A percentile compares a stretch with the other conserved stretches of the same genome.
These are phyloP conservation scores for Pyricularia sp. DNA, from an alignment of 2,329 filamentous ascomycete species.

Conservation along the genomic window DNA sequence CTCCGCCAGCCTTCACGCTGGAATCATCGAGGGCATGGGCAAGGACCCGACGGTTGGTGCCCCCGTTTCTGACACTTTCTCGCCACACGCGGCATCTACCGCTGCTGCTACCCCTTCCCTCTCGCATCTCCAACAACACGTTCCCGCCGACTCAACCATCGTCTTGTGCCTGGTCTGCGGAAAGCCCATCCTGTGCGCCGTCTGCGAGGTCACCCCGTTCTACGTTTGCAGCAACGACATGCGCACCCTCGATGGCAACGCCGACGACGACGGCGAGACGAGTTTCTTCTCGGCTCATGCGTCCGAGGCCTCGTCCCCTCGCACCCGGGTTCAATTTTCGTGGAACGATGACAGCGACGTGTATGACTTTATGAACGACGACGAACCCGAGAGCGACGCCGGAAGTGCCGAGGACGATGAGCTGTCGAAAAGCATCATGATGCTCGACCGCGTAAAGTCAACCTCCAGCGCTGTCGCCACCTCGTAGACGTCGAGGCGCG, in stretches of 20 bases:
- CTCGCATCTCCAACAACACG: conserved; percentile 6
- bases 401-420: conserved; percentile 1
- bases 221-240: conserved; percentile 1
- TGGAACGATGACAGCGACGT: conserved; percentile 4
- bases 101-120: conserved; percentile 1
- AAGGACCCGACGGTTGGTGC: conserved; percentile 96
- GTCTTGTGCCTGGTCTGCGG: conserved; percentile 38
- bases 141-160: conserved; percentile 11
- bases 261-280: conserved; percentile 8
- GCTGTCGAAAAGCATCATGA: conserved; percentile 25
- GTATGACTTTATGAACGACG: conserved; percentile 10
- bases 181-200: conserved; percentile 29
- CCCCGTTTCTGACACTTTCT: conserved; percentile 22
- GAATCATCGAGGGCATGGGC: conserved; percentile 93
- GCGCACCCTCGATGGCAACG: conserved; percentile 7
- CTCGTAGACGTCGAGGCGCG: neutral
- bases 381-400: neutral
- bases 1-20: conserved; percentile 87
- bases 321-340: neutral
- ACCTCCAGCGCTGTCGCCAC: neutral
- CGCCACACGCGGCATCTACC: conserved; percentile 8
- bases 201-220: conserved; percentile 21
- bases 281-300: conserved; percentile 2
- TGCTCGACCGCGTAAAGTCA: neutral
- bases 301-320: neutral